Evolutionary conservation across 2,329 filamentous ascomycete species (phyloP).

Genomic region (Ophiosphaerella korrae): DNA sequence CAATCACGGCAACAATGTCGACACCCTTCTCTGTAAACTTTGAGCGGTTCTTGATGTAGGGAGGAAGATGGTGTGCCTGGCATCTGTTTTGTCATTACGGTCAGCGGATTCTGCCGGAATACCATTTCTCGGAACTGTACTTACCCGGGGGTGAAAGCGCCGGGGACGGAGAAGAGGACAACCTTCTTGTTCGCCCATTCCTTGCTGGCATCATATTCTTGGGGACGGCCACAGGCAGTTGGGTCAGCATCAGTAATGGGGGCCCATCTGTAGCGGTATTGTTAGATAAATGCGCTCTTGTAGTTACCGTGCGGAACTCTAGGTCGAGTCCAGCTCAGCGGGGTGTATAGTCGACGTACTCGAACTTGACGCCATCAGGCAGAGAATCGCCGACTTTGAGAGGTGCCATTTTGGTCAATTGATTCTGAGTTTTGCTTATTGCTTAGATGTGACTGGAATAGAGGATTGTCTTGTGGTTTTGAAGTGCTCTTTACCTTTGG

Average conservation of each 20-base stretch:
- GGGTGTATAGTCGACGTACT: conserved; percentile 53
- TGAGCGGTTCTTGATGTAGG: conserved; percentile 76
- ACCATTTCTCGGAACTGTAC: not conserved
- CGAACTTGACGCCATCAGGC: conserved; percentile 79
- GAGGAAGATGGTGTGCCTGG: conserved; percentile 78
- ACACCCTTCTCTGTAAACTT: conserved; percentile 78
- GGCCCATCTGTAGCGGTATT: conserved; percentile 65
- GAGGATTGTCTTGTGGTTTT: conserved; percentile 5
- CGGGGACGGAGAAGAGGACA: conserved; percentile 70
- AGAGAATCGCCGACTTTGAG: conserved; percentile 83
- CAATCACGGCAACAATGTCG: conserved; percentile 79
- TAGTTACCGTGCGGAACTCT: not conserved
- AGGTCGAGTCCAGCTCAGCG: not conserved
- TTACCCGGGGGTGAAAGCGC: conserved; percentile 41
- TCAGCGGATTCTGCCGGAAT: not conserved
- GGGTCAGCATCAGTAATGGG: conserved; percentile 75
- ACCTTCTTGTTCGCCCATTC: conserved; percentile 74
- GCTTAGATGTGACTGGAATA: not conserved
- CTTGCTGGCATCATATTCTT: conserved; percentile 79
- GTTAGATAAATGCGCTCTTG: not conserved
- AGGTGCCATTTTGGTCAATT: conserved; percentile 59
- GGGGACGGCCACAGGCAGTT: conserved; percentile 77
- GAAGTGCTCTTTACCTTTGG: not conserved
- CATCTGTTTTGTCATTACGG: conserved; percentile 72
- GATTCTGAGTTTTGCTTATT: conserved; percentile 1